Evolutionary conservation across 2,329 filamentous ascomycete species (phyloP), one percentile per base, ranked within the genome.

Genomic region (Seiridium unicorne): DNA sequence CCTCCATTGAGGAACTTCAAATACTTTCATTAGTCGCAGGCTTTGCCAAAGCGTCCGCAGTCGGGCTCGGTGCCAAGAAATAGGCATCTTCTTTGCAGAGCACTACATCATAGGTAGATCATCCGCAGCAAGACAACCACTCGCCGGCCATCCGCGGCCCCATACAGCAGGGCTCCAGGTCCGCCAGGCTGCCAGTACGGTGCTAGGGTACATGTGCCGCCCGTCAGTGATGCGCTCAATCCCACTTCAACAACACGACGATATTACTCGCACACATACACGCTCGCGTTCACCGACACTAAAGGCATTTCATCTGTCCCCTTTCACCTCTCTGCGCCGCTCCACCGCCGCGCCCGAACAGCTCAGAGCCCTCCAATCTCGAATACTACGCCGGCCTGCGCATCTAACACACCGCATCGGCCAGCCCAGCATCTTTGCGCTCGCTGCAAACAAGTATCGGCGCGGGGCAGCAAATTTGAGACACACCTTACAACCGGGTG

Each of bases 51-150:
- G 32, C 49, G 32, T 7, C 9, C 31, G n/a, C 32, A 53, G 18
- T 13, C 18, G 18, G 18, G 18, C 18, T 53, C 18, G 31, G 34
- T 53, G 53, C 42, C 54, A 47, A 57, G 54, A 34, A 44, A 42
- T 11, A 55, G 35, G 38, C 53, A 18, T 44, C 38, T 42, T 35
- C 44, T 46, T 36, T 18, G 26, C 13, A 32, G 18, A 42, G 31
- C 42, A 57, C 46, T 53, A 59, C 57, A 59, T 59, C 57, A 59
- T 59, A 59, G 57, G 57, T 47, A 59, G 57, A 59, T 59, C 57
- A 59, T 47, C 57, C 46, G 57, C 57, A 44, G 49, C 18, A 26
- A 26, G 18, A 26, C 26, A 10, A 32, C 9, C 48, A 51, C 46
- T 40, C 47, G 36, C 44, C 46, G 42, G 46, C 44, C 38, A 38